Evolutionary conservation across 2,329 filamentous ascomycete genomes (phyloP), one percentile per base, ranked within the genome.

Genomic region (Colletotrichum endophyticum): DNA sequence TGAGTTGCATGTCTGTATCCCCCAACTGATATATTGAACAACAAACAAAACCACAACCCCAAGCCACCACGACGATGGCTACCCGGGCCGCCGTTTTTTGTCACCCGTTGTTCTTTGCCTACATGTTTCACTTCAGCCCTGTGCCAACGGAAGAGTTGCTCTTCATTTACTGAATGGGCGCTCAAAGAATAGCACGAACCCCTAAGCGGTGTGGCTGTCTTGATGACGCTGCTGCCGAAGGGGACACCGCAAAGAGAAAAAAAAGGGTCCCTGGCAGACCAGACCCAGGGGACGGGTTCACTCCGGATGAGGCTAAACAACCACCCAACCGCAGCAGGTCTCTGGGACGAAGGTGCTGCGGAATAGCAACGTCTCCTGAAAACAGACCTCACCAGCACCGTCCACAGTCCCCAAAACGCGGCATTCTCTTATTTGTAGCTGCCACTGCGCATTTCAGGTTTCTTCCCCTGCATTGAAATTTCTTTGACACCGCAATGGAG

Each of bases 261-360:
- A 73, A 69, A 71, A 39, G 27, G 61, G 39, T n/a, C 34, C 69
- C 59, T 66, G 61, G 49, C 57, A 39, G 44, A 28, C 53, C 34
- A 63, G 66, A 53, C 44, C 44, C 44, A 53, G 44, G 44, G 44
- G 44, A 53, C 44, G 73, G 70, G 70, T 44, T 34, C 32, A 32
- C 63, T 44, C 39, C 64, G 64, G 64, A 76, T 76, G 70, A 76
- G 73, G 73, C 73, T 76, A 76, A 73, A 69, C 57, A 72, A 69
- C 64, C 39, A 73, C 72, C n/a, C 44, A 53, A 62, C 62, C 61
- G 15, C 70, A 73, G 70, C 73, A 73, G 70, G 73, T 59, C 67
- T 61, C 36, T 25, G 49, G 22, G 22, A 28, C 56, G 22, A 19
- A 59, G 56, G 49, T 16, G 69, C 56, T 67, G 30, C 73, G 22